phyloP scores from a whole-genome alignment of 2,329 filamentous ascomycete genomes.

The Aspergillus niger region DNA sequence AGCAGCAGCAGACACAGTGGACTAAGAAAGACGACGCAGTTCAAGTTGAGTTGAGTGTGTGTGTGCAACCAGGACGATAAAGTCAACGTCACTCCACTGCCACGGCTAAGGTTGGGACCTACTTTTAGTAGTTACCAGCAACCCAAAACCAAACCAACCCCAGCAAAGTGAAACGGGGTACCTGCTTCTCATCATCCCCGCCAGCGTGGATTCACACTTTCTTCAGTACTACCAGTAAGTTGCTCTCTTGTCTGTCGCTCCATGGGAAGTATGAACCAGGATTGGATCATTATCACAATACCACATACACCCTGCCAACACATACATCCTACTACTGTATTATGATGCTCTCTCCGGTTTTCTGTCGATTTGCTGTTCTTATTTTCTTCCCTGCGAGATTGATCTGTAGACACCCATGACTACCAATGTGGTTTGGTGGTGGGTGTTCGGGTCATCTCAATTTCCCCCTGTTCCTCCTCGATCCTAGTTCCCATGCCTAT shows the following conservation, averaged over 20 bases:
- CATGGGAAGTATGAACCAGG: no score
- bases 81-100: slow-evolving; percentile 20
- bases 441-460: neutral
- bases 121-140: slow-evolving; percentile 16
- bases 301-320: no score
- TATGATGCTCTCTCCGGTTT: no score
- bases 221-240: slow-evolving; percentile 10
- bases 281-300: no score
- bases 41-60: neutral
- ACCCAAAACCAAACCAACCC: slow-evolving; percentile 12
- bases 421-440: neutral
- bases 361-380: no score
- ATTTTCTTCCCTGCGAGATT: no score
- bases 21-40: neutral
- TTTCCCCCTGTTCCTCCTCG: neutral
- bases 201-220: slow-evolving; percentile 13
- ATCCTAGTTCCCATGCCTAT: neutral
- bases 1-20: neutral
- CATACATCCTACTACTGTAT: no score
- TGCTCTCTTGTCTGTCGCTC: neutral
- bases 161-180: slow-evolving; percentile 25
- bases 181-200: slow-evolving; percentile 25
- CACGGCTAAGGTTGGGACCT: slow-evolving; percentile 16
- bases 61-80: neutral
- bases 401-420: neutral